Percentiles rank a stretch among this genome's conserved stretches.
These are phyloP conservation scores for Botrytis byssoidea DNA, from an alignment of 2,329 filamentous ascomycete genomes.

Conservation along the genomic window DNA sequence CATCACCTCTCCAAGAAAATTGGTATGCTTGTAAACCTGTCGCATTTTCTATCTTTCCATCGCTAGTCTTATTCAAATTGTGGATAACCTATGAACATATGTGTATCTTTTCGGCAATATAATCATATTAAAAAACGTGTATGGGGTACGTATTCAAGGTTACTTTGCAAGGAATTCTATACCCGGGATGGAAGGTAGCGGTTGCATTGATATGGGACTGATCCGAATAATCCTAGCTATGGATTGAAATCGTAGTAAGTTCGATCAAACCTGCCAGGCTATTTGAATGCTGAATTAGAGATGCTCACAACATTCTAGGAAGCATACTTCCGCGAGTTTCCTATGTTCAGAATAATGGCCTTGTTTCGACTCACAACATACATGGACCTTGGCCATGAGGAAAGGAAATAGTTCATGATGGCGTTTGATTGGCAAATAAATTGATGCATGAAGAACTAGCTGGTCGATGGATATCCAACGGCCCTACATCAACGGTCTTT, in stretches of 20 bases:
- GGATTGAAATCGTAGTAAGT: background rate
- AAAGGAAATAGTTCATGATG: background rate
- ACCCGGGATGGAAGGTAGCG: background rate
- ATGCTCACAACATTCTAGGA: background rate
- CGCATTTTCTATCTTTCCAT: background rate
- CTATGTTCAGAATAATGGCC: too few species aligned
- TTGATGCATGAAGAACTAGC: background rate
- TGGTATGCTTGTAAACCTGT: background rate
- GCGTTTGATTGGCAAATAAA: background rate
- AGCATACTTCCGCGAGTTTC: background rate
- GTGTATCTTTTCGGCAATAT: background rate
- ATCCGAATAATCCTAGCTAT: background rate
- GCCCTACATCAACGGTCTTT: background rate
- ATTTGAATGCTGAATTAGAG: too few species aligned
- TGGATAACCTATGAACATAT: background rate
- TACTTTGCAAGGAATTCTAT: background rate
- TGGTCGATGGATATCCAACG: background rate
- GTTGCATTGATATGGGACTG: background rate
- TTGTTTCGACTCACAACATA: background rate
- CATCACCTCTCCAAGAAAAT: background rate
- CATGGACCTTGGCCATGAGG: background rate
- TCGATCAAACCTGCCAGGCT: background rate
- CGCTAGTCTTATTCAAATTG: background rate
- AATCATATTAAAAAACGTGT: background rate
- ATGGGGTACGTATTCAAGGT: background rate